Evolutionary conservation across 768 basidiomycete genomes (phyloP), one percentile per base, ranked within the genome.

Genomic region (Amanita rimosa): DNA sequence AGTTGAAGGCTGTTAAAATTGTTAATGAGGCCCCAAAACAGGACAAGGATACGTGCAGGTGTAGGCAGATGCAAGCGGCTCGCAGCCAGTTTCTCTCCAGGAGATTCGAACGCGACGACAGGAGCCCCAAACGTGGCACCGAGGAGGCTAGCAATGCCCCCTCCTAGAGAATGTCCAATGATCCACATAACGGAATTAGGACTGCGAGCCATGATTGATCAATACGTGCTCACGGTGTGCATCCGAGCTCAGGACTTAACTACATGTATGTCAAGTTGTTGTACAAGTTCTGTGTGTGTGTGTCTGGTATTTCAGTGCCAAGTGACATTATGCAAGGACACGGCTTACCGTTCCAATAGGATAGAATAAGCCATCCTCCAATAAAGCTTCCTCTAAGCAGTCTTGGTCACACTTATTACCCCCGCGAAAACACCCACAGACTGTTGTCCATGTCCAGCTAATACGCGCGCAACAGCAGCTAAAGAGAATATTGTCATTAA

Each of bases 221-320:
- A 33, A 51, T 38, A 27, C 19, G 21, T 33, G 22, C 24, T 24
- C 16, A 31, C 9, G 22, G 13, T 26, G 22, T 36, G 22, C 14
- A 31, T 16, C 29, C 21, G 7, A 34, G 33, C 9, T 41, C 29
- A 16, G 22, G 48, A 14, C 55, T 66, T 58, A 47, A 72, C 71
- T 95, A 98, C 76, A 95, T 80, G 60, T 84, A 88, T 5, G 90
- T 83, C 49, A 97, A 59, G 68, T 97, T 96, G 71, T 93, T 92
- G 68, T 92, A 98, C 47, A 98, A 64, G 66, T 94, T 85, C 91
- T 94, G 63, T 34, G 31, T 9, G 5, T 3, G 26, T 26, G 3
- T 24, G n/a, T 33, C 52, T 14, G 24, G 38, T 16, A 39, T 43
- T 44, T 53, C 41, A 54, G 48, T 35, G 21, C 26, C 46, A 37